A percentile compares a stretch with the other conserved stretches of the same genome.
These are phyloP conservation scores for Pachyrhizus erosus DNA, from an alignment of 306 rosid genomes.

Conservation along the genomic window DNA sequence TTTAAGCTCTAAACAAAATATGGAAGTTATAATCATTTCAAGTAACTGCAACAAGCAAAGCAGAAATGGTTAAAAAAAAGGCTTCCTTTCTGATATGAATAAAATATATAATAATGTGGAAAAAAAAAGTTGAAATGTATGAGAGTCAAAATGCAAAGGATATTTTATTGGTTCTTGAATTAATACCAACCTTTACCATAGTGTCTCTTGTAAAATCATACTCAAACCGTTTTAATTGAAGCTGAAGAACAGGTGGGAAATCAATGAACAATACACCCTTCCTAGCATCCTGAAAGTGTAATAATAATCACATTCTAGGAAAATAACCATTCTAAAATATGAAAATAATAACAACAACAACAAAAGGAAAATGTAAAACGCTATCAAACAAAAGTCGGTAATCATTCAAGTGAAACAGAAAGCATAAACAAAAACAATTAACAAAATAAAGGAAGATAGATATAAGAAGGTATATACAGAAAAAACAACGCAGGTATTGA, in stretches of 20 bases:
- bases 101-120: not conserved
- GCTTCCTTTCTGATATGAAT: not conserved
- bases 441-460: not conserved
- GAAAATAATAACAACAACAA: not conserved
- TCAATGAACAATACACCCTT: conserved; percentile 92
- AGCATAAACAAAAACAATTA: not conserved
- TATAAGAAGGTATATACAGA: not conserved
- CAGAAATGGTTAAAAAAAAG: not conserved
- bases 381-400: not conserved
- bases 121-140: conserved; percentile 23
- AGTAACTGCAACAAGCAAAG: conserved; percentile 1
- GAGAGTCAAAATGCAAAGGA: conserved; percentile 6
- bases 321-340: not conserved
- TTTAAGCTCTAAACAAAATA: not conserved
- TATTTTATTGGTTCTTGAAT: conserved; percentile 24
- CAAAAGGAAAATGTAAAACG: not conserved
- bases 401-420: not conserved
- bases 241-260: conserved; percentile 98
- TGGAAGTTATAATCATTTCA: not conserved
- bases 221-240: conserved; percentile 92
- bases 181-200: conserved; percentile 87
- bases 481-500: conserved; percentile 17
- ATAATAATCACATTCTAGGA: conserved; percentile 13
- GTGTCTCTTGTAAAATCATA: conserved; percentile 88
- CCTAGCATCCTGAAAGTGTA: conserved; percentile 81